These are phyloP conservation scores for Aschersonia sp. DNA, from an alignment of 2,329 filamentous ascomycete genomes.

Conservation along the genomic window DNA sequence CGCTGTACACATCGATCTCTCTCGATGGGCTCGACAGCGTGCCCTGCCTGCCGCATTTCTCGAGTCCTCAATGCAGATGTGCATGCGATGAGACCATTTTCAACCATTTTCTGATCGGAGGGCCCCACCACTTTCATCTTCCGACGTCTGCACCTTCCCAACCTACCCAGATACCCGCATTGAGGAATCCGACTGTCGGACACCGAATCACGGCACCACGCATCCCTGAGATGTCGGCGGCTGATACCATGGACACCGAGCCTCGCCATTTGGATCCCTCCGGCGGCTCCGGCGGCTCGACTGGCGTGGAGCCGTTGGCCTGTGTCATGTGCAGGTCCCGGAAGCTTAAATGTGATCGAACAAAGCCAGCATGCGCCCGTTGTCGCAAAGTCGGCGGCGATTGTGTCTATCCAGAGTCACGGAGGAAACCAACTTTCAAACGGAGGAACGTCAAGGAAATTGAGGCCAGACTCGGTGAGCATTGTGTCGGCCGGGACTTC, in stretches of 20 bases:
- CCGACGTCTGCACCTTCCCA: background rate
- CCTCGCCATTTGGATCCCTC: background rate
- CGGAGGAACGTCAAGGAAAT: constrained; percentile 81
- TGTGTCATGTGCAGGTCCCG: constrained; percentile 73
- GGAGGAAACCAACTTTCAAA: constrained; percentile 79
- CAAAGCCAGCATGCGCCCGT: constrained; percentile 64
- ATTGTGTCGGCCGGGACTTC: background rate
- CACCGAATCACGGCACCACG: background rate
- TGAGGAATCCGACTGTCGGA: background rate
- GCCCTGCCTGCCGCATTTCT: background rate
- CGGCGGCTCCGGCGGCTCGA: too few species aligned
- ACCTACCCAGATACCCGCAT: background rate
- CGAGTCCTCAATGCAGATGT: background rate
- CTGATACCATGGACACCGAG: background rate
- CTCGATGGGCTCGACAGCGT: background rate
- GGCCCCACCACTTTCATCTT: background rate
- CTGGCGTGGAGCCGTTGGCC: constrained; percentile 41
- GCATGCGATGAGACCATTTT: background rate
- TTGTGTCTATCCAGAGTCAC: constrained; percentile 79
- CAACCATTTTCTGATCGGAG: background rate
- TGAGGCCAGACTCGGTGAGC: constrained; percentile 69
- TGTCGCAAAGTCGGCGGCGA: constrained; percentile 62
- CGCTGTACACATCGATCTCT: too few species aligned
- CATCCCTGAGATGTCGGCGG: background rate
- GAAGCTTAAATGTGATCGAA: constrained; percentile 79